Evolutionary conservation across 495 filamentous ascomycete genomes (phyloP), one percentile per base, ranked within the genome.

Genomic region (Xylaria intraflava): DNA sequence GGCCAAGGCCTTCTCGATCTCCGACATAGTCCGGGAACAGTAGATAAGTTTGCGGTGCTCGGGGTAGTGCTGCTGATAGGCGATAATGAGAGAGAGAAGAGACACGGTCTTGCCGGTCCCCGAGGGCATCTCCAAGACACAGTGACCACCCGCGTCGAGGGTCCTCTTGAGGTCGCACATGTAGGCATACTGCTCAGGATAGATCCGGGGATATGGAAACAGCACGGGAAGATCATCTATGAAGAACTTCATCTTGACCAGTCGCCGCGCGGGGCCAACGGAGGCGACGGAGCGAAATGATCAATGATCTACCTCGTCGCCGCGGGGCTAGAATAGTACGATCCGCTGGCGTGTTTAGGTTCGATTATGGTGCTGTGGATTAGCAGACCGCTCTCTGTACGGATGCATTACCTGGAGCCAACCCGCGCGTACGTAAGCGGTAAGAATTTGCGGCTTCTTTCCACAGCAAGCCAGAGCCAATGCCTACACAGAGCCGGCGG

Each of bases 111-210:
- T 99, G 45, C 93, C 93, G 24, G 93, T 99, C n/a, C 93, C 93
- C 49, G 93, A 99, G 75, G 93, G 93, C 93, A 99, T 99, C 72
- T 99, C 93, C 64, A 99, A 74, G n/a, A 99, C 91, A 71, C 90
- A 94, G 73, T 97, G 89, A 55, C 94, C 94, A 52, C 86, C 86
- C 24, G 84, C 88, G 78, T 97, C 93, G 65, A 99, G 85, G 24
- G 92, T 96, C 68, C 82, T 86, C 69, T 99, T 99, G 69, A 99
- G 81, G 75, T 96, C 94, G 62, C 88, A 92, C 93, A 99, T 99
- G 72, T 98, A 98, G 19, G 53, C 58, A 48, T 58, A 70, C 68
- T 64, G 70, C 76, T 83, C 85, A 70, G 93, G 94, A 68, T 97
- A 97, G 65, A 97, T 95, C 55, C 89, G 81, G 51, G 93, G 93